These are phyloP conservation scores for Gamsiella multidivaricata DNA, from an alignment of 192 early-diverging fungal genomes.

Conservation along the genomic window DNA sequence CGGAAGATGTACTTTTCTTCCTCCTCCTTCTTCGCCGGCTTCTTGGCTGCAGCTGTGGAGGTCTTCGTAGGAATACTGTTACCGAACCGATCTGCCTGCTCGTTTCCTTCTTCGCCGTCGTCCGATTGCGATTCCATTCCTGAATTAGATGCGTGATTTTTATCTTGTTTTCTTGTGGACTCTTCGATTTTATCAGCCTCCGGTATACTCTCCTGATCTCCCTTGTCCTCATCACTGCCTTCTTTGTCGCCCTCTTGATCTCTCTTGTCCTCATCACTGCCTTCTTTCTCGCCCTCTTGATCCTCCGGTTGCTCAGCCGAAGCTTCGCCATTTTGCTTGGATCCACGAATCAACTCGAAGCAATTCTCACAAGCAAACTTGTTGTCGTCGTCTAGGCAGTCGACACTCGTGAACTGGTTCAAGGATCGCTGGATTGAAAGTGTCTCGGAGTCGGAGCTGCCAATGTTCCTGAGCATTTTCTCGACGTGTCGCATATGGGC, in stretches of 20 bases:
- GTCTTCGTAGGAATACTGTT: conserved; percentile 22
- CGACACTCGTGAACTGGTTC: conserved; percentile 69
- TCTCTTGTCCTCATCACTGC: not conserved
- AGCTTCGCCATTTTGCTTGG: conserved; percentile 6
- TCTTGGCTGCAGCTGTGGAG: not conserved
- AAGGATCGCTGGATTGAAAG: conserved; percentile 57
- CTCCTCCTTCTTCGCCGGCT: conserved; percentile 2
- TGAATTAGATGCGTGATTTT: conserved; percentile 4
- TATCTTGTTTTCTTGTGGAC: not conserved
- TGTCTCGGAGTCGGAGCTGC: conserved; percentile 21
- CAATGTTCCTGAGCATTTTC: conserved; percentile 27
- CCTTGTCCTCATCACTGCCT: not conserved
- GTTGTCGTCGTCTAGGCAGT: conserved; percentile 71
- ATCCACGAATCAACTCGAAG: conserved; percentile 45
- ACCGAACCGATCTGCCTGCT: conserved; percentile 28
- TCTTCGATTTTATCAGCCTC: not conserved
- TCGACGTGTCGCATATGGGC: conserved; percentile 31
- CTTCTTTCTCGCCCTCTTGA: not conserved
- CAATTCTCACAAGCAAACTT: conserved; percentile 75
- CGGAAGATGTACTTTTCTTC: conserved; percentile 45
- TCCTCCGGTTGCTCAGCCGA: not conserved
- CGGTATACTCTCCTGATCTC: not conserved
- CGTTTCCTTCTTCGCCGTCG: not conserved
- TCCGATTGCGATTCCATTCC: not conserved
- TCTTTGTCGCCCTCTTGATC: not conserved